Evolutionary conservation across 805 yeast species (phyloP), one percentile per base, ranked within the genome.

Genomic region (Candida lessepsii): DNA sequence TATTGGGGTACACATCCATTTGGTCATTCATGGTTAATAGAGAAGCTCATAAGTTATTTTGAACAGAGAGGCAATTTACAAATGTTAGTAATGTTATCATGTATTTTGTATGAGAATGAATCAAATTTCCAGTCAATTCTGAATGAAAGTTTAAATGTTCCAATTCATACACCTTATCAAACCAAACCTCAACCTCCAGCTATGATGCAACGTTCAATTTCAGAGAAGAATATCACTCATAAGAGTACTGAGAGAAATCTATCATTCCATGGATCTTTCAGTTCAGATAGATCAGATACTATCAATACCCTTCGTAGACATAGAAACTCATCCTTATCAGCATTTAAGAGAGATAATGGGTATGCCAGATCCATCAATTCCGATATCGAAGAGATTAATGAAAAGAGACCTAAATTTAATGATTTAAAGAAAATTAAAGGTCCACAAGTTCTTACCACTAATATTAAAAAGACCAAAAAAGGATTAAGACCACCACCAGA

Each of bases 71-170:
- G 81, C 1, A 83, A 91, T 52, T 61, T 87, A 19, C 97, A 91
- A 58, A 87, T 91, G 96, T 65, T 90, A 17, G 96, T 95, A 1
- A 85, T 86, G 88, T 60, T 89, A 48, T 77, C 91, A 3, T 86
- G 96, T 60, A 71, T 87, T 4, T 61, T 86, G 41, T 71, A 67
- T 52, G 85, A 70, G 52, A 73, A 70, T 49, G 39, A 35, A 18
- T 58, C 40, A 14, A 13, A 52, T 13, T 26, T 26, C 53, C 37
- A 46, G 46, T 13, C 48, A 54, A 2, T 49, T 4, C 29, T 38
- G 18, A 47, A 55, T 3, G 52, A 51, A n/a, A n/a, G n/a, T 5
- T 29, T 57, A 38, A 61, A 60, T 37, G 54, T 73, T 9, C 76
- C 80, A 1, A 60, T 75, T 38, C 71, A 73, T 49, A 68, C 79